Percentiles rank a stretch among this genome's conserved stretches.
Evolutionary conservation across 495 filamentous ascomycete genomes (phyloP).

Genomic region (Gamarada debralockiae): DNA sequence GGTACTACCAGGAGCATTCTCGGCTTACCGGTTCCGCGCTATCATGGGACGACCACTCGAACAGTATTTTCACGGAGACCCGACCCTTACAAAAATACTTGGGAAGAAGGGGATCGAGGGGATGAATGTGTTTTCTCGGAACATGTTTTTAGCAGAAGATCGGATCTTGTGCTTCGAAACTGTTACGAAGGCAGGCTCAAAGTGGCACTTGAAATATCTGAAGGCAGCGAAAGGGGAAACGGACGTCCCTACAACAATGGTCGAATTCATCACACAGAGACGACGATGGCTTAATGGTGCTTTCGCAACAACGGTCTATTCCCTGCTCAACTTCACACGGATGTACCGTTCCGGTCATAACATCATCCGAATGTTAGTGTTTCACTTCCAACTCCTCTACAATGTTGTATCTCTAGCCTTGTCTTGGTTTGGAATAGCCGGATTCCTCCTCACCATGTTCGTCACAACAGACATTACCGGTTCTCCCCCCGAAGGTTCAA

Average conservation of each 20-base stretch:
- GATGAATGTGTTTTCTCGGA: constrained; percentile 99
- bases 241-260: constrained; percentile 83
- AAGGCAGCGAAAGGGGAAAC: constrained; percentile 90
- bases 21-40: constrained; percentile 90
- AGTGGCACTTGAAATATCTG: constrained; percentile 95
- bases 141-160: constrained; percentile 99
- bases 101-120: constrained; percentile 97
- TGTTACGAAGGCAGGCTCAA: constrained; percentile 84
- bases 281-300: constrained; percentile 95
- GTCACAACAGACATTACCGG: constrained; percentile 95
- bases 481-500: constrained; percentile 45
- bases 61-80: constrained; percentile 97
- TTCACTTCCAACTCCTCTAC: not conserved
- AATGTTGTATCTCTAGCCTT: constrained; percentile 62
- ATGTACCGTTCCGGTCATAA: not conserved
- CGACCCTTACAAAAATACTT: constrained; percentile 86
- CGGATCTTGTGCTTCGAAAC: constrained; percentile 98
- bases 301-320: constrained; percentile 51
- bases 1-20: constrained; percentile 95
- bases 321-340: not conserved
- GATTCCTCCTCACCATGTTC: constrained; percentile 86
- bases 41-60: constrained; percentile 94
- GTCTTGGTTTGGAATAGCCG: constrained; percentile 87
- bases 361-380: not conserved
- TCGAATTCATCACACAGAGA: constrained; percentile 92